These are phyloP conservation scores for Trifolium dubium DNA, from an alignment of 306 rosid genomes.

Conservation along the genomic window DNA sequence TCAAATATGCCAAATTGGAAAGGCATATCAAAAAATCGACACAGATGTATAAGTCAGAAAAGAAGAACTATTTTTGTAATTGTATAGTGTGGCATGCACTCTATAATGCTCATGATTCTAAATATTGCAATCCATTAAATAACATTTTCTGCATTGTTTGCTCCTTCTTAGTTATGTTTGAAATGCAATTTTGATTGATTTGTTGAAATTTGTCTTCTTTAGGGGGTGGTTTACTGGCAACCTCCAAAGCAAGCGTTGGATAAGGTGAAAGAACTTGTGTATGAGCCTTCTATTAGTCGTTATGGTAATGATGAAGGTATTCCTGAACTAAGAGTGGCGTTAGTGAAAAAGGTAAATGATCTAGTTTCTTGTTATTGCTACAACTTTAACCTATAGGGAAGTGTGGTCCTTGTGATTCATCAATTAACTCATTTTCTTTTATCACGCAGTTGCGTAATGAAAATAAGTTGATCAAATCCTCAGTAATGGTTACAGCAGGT, in stretches of 20 bases:
- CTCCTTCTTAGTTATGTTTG: background rate
- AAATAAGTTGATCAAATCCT: constrained; percentile 80
- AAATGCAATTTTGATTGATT: constrained; percentile 21
- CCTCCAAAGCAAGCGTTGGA: constrained; percentile 87
- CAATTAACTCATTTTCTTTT: constrained; percentile 29
- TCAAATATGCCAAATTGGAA: background rate
- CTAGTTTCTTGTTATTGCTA: constrained; percentile 11
- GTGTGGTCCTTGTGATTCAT: constrained; percentile 17
- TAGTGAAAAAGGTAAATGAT: constrained; percentile 62
- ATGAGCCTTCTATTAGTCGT: constrained; percentile 82
- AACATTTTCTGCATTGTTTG: background rate
- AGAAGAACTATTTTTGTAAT: background rate
- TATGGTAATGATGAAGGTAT: constrained; percentile 95
- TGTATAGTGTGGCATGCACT: background rate
- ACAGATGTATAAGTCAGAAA: too few species aligned
- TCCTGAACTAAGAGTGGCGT: constrained; percentile 84
- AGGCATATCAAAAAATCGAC: background rate
- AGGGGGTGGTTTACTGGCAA: constrained; percentile 98
- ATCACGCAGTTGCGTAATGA: constrained; percentile 70
- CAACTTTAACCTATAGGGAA: constrained; percentile 4
- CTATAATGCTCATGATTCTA: background rate
- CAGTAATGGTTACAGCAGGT: constrained; percentile 98
- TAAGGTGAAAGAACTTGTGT: constrained; percentile 79
- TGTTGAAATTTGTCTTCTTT: constrained; percentile 39
- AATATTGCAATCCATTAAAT: background rate